Conservation (phyloP, 179 eudicot genomes). For the Silene noctiflora region DNA sequence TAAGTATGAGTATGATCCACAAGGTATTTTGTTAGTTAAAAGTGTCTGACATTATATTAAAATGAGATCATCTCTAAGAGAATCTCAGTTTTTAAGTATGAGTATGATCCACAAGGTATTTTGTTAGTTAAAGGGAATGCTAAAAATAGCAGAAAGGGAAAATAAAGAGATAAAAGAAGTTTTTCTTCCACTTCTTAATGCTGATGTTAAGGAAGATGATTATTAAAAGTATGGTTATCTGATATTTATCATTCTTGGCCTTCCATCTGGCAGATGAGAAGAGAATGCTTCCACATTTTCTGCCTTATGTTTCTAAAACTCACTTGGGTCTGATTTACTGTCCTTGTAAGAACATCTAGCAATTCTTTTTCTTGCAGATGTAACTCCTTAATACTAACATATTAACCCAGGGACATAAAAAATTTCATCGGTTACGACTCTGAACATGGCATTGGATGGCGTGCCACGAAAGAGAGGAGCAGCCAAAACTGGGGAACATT, state of each 20-base stretch:
- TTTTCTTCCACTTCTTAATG: conserved; percentile 12
- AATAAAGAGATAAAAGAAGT: conserved; percentile 2
- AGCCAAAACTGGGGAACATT: conserved; percentile 45
- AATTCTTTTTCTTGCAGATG: not conserved
- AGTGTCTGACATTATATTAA: no score
- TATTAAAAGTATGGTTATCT: conserved; percentile 26
- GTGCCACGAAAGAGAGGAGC: conserved; percentile 26
- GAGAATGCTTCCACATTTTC: conserved; percentile 21
- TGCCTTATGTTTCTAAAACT: conserved; percentile 32
- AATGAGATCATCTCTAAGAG: no score
- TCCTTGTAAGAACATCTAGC: conserved; percentile 16
- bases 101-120: not conserved
- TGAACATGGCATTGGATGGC: conserved; percentile 43
- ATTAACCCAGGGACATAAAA: not conserved
- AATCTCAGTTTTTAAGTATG: not conserved
- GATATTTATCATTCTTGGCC: conserved; percentile 11
- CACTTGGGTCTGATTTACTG: conserved; percentile 21
- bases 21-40: not conserved
- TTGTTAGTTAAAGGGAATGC: not conserved
- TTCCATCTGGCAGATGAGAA: conserved; percentile 28
- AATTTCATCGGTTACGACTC: not conserved
- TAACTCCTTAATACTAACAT: not conserved
- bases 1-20: conserved; percentile 4
- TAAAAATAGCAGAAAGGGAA: conserved; percentile 5
- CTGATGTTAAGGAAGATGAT: conserved; percentile 34